These are phyloP conservation scores for Lactifluus echinatus DNA, from an alignment of 768 basidiomycete species.

Conservation along the genomic window DNA sequence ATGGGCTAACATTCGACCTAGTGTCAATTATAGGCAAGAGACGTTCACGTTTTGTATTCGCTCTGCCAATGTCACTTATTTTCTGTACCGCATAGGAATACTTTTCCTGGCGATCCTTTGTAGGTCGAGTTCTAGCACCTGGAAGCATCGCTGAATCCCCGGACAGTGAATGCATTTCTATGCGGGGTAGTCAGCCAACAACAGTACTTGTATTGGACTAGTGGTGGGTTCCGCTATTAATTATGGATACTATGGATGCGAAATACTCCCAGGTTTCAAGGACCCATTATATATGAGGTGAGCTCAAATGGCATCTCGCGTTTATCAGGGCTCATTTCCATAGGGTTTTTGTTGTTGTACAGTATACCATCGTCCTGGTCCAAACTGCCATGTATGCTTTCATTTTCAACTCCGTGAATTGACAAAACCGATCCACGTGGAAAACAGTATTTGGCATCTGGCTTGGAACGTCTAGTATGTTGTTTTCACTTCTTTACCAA, in stretches of 20 bases:
- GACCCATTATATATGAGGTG: not conserved
- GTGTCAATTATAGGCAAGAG: not conserved
- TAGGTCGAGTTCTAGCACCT: too few relatives aligned
- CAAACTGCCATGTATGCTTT: not conserved
- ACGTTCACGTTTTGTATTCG: not conserved
- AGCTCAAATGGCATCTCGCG: not conserved
- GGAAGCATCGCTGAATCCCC: too few relatives aligned
- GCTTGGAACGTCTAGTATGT: not conserved
- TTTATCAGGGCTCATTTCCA: not conserved
- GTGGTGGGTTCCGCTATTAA: not conserved
- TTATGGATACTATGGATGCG: not conserved
- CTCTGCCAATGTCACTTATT: not conserved
- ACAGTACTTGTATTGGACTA: not conserved
- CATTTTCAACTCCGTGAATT: not conserved
- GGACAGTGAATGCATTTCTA: not conserved
- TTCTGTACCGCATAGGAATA: not conserved
- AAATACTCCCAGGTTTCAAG: not conserved
- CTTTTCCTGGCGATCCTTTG: too few relatives aligned
- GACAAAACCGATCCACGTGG: not conserved
- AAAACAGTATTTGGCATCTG: not conserved
- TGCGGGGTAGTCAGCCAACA: not conserved
- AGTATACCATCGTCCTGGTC: not conserved
- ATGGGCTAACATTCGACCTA: too few relatives aligned
- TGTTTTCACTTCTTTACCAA: not conserved
- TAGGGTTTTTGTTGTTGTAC: not conserved